These are phyloP conservation scores for Scheffersomyces insectosa DNA, from an alignment of 1,139 yeast species.

Conservation along the genomic window DNA sequence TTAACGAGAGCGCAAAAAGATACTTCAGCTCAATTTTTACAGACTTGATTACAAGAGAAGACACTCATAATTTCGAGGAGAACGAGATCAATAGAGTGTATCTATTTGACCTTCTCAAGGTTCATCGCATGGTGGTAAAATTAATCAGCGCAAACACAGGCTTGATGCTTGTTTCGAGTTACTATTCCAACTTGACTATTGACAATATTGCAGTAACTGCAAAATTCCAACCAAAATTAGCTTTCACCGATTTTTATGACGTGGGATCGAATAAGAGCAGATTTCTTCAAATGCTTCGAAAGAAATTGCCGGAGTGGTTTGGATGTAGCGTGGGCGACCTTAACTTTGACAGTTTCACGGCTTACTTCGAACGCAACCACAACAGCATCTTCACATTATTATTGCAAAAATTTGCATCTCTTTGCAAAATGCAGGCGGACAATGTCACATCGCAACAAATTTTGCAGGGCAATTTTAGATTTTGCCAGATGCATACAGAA, in stretches of 20 bases:
- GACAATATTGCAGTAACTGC: too few species aligned
- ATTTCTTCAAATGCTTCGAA: too few species aligned
- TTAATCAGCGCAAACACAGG: conserved; percentile 1
- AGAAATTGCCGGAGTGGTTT: too few species aligned
- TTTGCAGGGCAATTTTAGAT: conserved; percentile 12
- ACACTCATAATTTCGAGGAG: conserved; percentile 1
- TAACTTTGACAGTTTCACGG: too few species aligned
- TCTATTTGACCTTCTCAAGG: conserved; percentile 1
- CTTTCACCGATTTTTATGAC: too few species aligned
- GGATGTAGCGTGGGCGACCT: too few species aligned
- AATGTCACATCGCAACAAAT: neutral
- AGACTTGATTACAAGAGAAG: conserved; percentile 5
- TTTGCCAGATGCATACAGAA: conserved; percentile 7
- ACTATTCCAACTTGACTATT: too few species aligned
- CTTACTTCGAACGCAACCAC: conserved; percentile 1
- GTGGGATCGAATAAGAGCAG: too few species aligned
- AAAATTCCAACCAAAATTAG: too few species aligned
- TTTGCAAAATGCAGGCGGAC: neutral
- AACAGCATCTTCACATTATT: neutral
- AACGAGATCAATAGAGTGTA: conserved; percentile 10
- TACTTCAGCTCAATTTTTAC: conserved; percentile 8
- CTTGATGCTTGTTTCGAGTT: too few species aligned
- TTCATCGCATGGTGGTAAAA: conserved; percentile 1
- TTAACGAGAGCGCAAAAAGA: conserved; percentile 1
- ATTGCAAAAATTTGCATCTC: neutral